phyloP scores from a whole-genome alignment of 2,329 filamentous ascomycete species.

The Dactylella cylindrospora region DNA sequence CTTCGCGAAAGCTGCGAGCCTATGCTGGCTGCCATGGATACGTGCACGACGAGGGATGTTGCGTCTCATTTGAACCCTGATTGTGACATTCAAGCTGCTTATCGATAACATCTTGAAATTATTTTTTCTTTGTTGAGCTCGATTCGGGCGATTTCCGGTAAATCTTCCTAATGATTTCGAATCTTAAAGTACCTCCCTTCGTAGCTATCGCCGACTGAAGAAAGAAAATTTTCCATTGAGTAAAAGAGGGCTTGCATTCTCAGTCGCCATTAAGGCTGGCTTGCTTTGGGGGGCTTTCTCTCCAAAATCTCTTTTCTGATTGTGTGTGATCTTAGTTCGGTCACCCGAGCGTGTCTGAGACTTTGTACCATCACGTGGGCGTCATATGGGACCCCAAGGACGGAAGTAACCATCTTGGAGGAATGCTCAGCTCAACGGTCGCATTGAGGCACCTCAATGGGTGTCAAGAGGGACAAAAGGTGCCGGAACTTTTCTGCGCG shows the following conservation, averaged over 20 bases:
- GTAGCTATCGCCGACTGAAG: too few species aligned
- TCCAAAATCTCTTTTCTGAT: conserved; percentile 17
- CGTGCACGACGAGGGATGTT: neutral
- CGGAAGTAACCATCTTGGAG: conserved; percentile 20
- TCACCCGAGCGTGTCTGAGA: conserved; percentile 45
- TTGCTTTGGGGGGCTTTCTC: conserved; percentile 20
- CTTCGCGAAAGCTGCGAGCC: neutral
- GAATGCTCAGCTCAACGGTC: conserved; percentile 23
- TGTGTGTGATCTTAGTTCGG: conserved; percentile 34
- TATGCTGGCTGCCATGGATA: neutral
- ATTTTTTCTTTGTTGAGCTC: conserved; percentile 1
- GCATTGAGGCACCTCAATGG: conserved; percentile 36
- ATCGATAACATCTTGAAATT: conserved; percentile 20
- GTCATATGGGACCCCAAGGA: conserved; percentile 42
- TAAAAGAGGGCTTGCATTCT: too few species aligned
- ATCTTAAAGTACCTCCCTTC: too few species aligned
- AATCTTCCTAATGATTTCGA: too few species aligned
- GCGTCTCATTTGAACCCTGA: neutral
- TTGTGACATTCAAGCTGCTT: conserved; percentile 4
- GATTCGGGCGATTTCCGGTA: conserved; percentile 26
- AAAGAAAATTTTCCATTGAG: too few species aligned
- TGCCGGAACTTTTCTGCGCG: too few species aligned
- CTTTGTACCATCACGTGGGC: conserved; percentile 39
- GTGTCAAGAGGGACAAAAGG: conserved; percentile 1
- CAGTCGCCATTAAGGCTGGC: conserved; percentile 14